phyloP scores from a whole-genome alignment of 2,329 filamentous ascomycete species.

The Pyricularia pennisetigena region DNA sequence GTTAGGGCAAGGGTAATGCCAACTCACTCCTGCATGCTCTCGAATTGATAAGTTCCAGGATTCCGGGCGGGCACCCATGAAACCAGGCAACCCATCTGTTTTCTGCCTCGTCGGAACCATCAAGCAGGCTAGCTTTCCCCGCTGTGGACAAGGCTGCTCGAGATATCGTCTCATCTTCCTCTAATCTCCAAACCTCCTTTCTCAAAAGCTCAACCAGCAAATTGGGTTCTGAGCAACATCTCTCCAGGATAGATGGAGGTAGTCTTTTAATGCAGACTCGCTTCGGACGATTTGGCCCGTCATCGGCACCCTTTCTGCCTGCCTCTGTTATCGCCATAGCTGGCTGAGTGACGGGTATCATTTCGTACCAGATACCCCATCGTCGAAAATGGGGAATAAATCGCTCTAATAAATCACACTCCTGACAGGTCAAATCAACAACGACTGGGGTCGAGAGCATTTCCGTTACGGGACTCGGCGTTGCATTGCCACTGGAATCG shows the following conservation, averaged over 20 bases:
- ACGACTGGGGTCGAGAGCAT: slow-evolving; percentile 41
- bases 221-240: slow-evolving; percentile 63
- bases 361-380: slow-evolving; percentile 68
- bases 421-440: slow-evolving; percentile 55
- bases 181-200: slow-evolving; percentile 59
- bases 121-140: background rate
- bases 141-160: background rate
- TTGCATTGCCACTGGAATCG: background rate
- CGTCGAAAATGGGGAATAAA: slow-evolving; percentile 47
- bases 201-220: slow-evolving; percentile 67
- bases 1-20: background rate
- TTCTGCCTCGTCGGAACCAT: slow-evolving; percentile 2
- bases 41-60: slow-evolving; percentile 69
- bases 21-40: slow-evolving; percentile 59
- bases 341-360: background rate
- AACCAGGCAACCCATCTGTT: slow-evolving; percentile 51
- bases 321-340: background rate
- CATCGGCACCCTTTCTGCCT: background rate
- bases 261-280: slow-evolving; percentile 45
- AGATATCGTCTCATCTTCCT: slow-evolving; percentile 29
- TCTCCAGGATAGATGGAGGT: slow-evolving; percentile 63
- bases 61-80: slow-evolving; percentile 60
- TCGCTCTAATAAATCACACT: slow-evolving; percentile 46
- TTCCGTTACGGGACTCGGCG: slow-evolving; percentile 20
- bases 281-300: slow-evolving; percentile 8